phyloP scores from a whole-genome alignment of 2,329 filamentous ascomycete genomes.

The Beauveria australis region DNA sequence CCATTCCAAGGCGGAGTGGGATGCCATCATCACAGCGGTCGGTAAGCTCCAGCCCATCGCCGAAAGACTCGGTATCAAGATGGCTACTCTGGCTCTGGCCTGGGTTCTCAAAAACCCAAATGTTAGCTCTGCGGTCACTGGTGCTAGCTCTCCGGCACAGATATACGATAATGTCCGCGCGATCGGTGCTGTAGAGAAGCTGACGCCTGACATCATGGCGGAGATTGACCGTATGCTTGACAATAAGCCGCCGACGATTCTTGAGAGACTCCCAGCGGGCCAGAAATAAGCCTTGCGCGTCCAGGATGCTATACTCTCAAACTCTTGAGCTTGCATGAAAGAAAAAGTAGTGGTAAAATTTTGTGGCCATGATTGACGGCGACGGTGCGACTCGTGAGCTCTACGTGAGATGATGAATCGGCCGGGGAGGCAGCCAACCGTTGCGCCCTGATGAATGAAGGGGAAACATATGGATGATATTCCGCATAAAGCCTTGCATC shows the following conservation, averaged over 20 bases:
- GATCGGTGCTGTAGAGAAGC: constrained; percentile 41
- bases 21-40: constrained; percentile 49
- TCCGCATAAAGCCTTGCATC: no score
- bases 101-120: constrained; percentile 57
- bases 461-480: no score
- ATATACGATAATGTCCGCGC: constrained; percentile 52
- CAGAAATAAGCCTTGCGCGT: no score
- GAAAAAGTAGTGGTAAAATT: no score
- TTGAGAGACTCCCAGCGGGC: constrained; percentile 17
- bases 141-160: constrained; percentile 50
- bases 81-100: constrained; percentile 48
- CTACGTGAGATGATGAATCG: no score
- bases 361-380: no score
- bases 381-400: no score
- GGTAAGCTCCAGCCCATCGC: constrained; percentile 54
- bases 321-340: no score
- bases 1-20: constrained; percentile 44
- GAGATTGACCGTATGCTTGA: constrained; percentile 51
- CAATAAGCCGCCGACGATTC: constrained; percentile 46
- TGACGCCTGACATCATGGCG: constrained; percentile 50
- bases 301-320: no score
- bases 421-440: no score
- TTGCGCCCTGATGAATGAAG: no score
- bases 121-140: constrained; percentile 53
- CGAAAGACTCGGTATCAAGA: constrained; percentile 52